Evolutionary conservation across 306 rosid species (phyloP).

Genomic region (Vicia villosa): DNA sequence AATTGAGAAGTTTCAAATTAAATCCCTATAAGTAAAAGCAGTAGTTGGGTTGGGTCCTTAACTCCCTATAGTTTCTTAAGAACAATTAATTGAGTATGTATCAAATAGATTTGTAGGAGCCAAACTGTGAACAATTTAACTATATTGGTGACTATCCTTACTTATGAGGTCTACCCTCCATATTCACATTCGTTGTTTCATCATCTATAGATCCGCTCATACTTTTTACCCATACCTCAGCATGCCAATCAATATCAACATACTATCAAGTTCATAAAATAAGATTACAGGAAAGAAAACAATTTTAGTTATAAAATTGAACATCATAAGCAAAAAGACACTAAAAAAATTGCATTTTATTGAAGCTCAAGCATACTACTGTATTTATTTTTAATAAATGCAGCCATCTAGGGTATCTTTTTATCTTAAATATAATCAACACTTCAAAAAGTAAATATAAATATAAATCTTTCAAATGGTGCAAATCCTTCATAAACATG

Average conservation of each 20-base stretch:
- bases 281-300: too few relatives aligned
- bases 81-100: too few relatives aligned
- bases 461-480: neutral
- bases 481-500: neutral
- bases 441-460: neutral
- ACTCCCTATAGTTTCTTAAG: too few relatives aligned
- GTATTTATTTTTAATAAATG: too few relatives aligned
- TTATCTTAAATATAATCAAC: neutral
- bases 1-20: too few relatives aligned
- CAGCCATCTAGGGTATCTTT: neutral
- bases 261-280: too few relatives aligned
- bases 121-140: constrained; percentile 11
- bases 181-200: constrained; percentile 42
- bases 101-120: constrained; percentile 2
- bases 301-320: too few relatives aligned
- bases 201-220: constrained; percentile 61
- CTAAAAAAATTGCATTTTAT: too few relatives aligned
- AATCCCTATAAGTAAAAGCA: too few relatives aligned
- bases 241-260: constrained; percentile 48
- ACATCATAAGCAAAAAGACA: too few relatives aligned
- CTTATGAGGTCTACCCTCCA: constrained; percentile 62
- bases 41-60: too few relatives aligned
- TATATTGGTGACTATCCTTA: constrained; percentile 30
- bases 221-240: constrained; percentile 69
- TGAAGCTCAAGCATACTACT: too few relatives aligned